Evolutionary conservation across 371 early-diverging fungal species (phyloP), one percentile per base, ranked within the genome.

Genomic region (Polyrhizophydium stewartii): DNA sequence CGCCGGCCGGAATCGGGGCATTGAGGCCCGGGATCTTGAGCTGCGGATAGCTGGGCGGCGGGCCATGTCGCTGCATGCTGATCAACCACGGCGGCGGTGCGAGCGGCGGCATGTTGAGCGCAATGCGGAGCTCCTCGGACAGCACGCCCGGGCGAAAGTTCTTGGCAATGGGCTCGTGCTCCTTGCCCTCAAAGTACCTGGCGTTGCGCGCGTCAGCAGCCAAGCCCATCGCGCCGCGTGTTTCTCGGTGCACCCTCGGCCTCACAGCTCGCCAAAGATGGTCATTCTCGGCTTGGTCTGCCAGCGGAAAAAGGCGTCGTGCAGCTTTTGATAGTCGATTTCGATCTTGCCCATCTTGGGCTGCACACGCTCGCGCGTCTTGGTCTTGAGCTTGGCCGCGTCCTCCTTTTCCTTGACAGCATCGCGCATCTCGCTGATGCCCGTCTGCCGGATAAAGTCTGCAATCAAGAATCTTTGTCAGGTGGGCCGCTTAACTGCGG

Each of bases 1-100:
- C 96, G 19, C 98, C 98, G 28, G 88, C 85, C 16, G 99, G 99
- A 68, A 99, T 97, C 0, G 97, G 97, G 13, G 96, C 90, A 72
- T 96, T 99, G 33, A 99, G 76, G 3, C 99, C 99, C 2, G 99
- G 93, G 56, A 99, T 89, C 64, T 87, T 90, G 50, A 97, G 70
- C 62, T 85, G 87, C 6, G 97, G 94, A 73, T 98, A 99, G 58
- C 88, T 86, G 2, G 98, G 97, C 41, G 99, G 99, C 22, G 94
- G 96, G 2, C 99, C 99, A 70, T 92, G 90, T 32, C 97, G 87
- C 75, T 99, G 99, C 99, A 98, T 97, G 66, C 94, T 96, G 67
- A 96, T 87, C 25, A 99, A 76, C 96, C 96, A 99, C 37, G 99
- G 98, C 38, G 97, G 96, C n/a, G 99, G 97, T 0, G 93, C 92